Base-by-base conservation (phyloP, 305 asterid species). In the Euphrasia arctica region DNA sequence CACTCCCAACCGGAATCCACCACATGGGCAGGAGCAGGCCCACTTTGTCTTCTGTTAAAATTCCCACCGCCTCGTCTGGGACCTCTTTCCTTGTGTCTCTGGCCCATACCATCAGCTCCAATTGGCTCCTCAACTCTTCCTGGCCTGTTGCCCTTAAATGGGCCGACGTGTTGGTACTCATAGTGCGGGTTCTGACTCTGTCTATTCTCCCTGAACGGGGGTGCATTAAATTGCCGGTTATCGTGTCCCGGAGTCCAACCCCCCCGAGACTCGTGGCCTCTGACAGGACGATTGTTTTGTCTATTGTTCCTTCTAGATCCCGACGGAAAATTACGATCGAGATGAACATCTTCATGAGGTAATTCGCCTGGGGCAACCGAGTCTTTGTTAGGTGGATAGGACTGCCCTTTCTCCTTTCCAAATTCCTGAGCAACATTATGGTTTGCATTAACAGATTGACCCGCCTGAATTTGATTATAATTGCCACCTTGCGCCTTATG, bases 81-180 rank as follows among this genome's bases (percentile, higher is more conserved):
- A 60, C 90, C 85, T 67, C 86, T 82, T 59, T 80, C 97, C 83
- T 79, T 74, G 73, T 87, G 79, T 71, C 84, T 88, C 25, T 74
- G 76, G 43, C 75, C 83, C 54, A 45, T 77, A 55, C 63, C 65
- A 62, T 72, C 78, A 32, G 72, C 76, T 49, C 75, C 86, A 74
- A 85, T 73, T 29, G 72, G 73, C 63, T 67, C 86, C 60, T 84
- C 89, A 22, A 63, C 64, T 25, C 70, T 82, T 32, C 78, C 86
- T 2, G 79, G 62, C 54, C 74, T 81, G 73, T 77, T 75, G 49
- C 70, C 77, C 83, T 82, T 83, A 63, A 64, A 58, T 13, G 82
- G 81, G 55, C 89, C 95, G 8, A 88, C 95, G 1, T 95, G 95
- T 78, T 90, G 99, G 80, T 93, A 88, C 77, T 85, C 96, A 75